Conservation (phyloP, 805 yeast genomes). For the Tetrapisispora namnaoensis region DNA sequence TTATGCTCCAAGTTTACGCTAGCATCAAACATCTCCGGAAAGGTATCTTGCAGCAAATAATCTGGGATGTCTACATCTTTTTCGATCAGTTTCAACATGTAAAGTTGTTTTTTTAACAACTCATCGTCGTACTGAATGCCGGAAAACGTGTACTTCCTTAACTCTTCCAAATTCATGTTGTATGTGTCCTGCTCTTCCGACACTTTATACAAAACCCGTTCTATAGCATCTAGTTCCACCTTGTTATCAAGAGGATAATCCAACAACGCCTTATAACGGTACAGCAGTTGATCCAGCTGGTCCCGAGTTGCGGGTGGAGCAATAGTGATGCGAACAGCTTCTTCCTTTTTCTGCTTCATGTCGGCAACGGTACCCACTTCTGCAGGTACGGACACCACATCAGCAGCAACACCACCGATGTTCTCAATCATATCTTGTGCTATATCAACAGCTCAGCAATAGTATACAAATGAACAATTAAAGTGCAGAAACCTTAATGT, state of each 20-base stretch:
- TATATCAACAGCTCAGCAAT: not conserved
- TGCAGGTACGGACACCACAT: not conserved
- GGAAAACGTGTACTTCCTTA: slow-evolving; percentile 20
- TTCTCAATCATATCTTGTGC: not conserved
- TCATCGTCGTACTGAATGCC: slow-evolving; percentile 34
- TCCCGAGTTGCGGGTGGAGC: slow-evolving; percentile 21
- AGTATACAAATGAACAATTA: too few relatives aligned
- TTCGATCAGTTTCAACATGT: slow-evolving; percentile 54
- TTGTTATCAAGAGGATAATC: slow-evolving; percentile 19
- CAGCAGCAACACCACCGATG: not conserved
- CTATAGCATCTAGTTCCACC: slow-evolving; percentile 37
- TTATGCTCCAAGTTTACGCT: not conserved
- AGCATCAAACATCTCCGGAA: slow-evolving; percentile 8
- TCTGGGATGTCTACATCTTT: slow-evolving; percentile 58
- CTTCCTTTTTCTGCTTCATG: not conserved
- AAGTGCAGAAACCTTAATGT: too few relatives aligned
- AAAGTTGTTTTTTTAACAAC: slow-evolving; percentile 47
- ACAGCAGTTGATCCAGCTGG: slow-evolving; percentile 25
- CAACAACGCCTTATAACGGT: slow-evolving; percentile 25
- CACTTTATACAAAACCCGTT: slow-evolving; percentile 32
- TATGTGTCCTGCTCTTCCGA: slow-evolving; percentile 35
- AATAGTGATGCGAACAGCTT: slow-evolving; percentile 7
- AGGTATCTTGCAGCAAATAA: slow-evolving; percentile 32
- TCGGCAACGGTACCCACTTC: not conserved
- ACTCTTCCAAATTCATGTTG: slow-evolving; percentile 18